Base-by-base conservation (phyloP, 768 basidiomycete genomes). In the Antrodiella citrinella region DNA sequence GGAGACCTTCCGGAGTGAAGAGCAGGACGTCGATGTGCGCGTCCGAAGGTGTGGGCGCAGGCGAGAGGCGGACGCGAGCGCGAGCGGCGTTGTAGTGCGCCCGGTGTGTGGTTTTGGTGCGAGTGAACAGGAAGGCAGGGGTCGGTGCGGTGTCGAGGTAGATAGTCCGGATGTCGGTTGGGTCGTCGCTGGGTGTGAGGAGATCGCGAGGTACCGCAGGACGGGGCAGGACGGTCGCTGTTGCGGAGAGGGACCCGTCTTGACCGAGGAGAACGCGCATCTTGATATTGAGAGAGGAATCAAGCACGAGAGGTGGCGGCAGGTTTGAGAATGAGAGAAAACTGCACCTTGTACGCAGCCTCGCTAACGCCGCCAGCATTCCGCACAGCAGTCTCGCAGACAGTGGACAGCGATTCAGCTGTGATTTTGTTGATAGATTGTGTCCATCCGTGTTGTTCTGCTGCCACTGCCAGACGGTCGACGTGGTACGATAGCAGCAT, bases 41-140 rank as follows among this genome's bases (percentile, higher is more conserved):
- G 19, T 45, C 22, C 25, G 53, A 43, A 2, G 57, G 41, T 1
- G 55, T 51, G 2, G 61, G 61, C 1, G 65, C 53, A 5, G 70
- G 62, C 19, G 72, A 68, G 15, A 80, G 64, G 48, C 71, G 68
- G 43, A 69, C 75, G 40, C 87, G 77, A 1, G 59, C 56, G n/a
- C 88, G 80, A 1, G 88, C 84, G 26, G 70, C 69, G 22, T 81
- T 70, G 57, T 91, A 91, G 10, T 73, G 62, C 4, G 60, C 51
- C 44, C 88, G 76, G 35, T 69, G 51, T 1, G 86, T 89, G 0
- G 89, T 91, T 65, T 91, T 91, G 44, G 85, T 82, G 19, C 64
- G 57, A 0, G 84, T 84, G 59, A 81, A 84, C 20, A 75, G 49
- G 13, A 82, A 80, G 0, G 75, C 66, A 3, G 72, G 62, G 1